Conservation (phyloP, 2,329 filamentous ascomycete genomes). For the Ophiocordyceps unilateralis region DNA sequence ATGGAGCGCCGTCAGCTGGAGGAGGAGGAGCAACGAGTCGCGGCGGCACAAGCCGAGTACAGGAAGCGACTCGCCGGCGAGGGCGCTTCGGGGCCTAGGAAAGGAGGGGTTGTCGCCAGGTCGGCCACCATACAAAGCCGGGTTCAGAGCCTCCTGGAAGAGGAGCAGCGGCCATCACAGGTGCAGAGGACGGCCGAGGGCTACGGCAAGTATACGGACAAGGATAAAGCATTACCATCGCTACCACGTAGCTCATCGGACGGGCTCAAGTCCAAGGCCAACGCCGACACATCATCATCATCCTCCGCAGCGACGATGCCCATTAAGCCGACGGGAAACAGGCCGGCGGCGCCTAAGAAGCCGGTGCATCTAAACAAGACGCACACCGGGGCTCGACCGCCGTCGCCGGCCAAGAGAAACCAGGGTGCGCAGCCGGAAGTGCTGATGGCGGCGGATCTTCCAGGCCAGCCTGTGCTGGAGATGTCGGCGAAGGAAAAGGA, state of each 20-base stretch:
- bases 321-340: slow-evolving; percentile 12
- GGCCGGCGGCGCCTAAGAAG: slow-evolving; percentile 42
- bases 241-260: slow-evolving; percentile 34
- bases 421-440: slow-evolving; percentile 19
- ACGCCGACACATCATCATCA: slow-evolving; percentile 4
- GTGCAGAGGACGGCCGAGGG: slow-evolving; percentile 64
- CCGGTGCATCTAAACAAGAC: slow-evolving; percentile 42
- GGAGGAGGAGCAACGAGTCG: slow-evolving; percentile 81
- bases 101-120: slow-evolving; percentile 40
- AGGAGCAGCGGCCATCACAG: slow-evolving; percentile 44
- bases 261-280: slow-evolving; percentile 13
- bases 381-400: slow-evolving; percentile 22
- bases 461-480: slow-evolving; percentile 30
- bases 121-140: slow-evolving; percentile 83
- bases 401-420: slow-evolving; percentile 27
- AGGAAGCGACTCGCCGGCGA: slow-evolving; percentile 49
- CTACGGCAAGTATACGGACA: slow-evolving; percentile 72
- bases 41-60: slow-evolving; percentile 78
- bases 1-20: slow-evolving; percentile 66
- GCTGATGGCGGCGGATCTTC: slow-evolving; percentile 27
- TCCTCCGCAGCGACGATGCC: slow-evolving; percentile 5
- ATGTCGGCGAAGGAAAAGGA: slow-evolving; percentile 42
- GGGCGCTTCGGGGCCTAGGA: slow-evolving; percentile 28
- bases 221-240: slow-evolving; percentile 23
- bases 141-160: slow-evolving; percentile 69